phyloP scores from a whole-genome alignment of 2,329 filamentous ascomycete species.

The Pseudogymnoascus pannorum region DNA sequence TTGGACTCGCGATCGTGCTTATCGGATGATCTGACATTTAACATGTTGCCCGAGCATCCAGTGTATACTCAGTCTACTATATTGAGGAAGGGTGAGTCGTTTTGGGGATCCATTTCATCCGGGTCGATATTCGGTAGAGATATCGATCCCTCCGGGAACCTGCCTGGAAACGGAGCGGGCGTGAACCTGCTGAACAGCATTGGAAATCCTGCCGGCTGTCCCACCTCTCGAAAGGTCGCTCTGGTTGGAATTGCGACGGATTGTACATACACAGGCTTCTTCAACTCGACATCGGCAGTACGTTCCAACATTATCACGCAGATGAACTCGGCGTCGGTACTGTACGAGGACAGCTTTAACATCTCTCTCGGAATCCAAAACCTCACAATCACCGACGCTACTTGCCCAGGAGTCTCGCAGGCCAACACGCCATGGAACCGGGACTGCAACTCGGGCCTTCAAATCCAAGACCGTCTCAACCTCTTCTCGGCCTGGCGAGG shows the following conservation, averaged over 20 bases:
- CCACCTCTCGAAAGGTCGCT: slow-evolving; percentile 82
- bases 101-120: slow-evolving; percentile 55
- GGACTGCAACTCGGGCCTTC: slow-evolving; percentile 53
- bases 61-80: slow-evolving; percentile 41
- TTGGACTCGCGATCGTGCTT: slow-evolving; percentile 49
- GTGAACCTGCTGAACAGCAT: slow-evolving; percentile 74
- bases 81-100: slow-evolving; percentile 41
- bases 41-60: slow-evolving; percentile 64
- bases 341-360: slow-evolving; percentile 91
- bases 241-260: slow-evolving; percentile 88
- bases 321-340: slow-evolving; percentile 77
- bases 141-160: slow-evolving; percentile 52
- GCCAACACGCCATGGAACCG: slow-evolving; percentile 76
- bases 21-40: slow-evolving; percentile 73
- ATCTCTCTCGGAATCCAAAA: slow-evolving; percentile 88
- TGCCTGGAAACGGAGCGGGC: slow-evolving; percentile 67
- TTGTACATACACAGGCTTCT: slow-evolving; percentile 73
- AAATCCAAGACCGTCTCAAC: slow-evolving; percentile 73
- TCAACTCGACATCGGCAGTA: slow-evolving; percentile 58
- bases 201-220: slow-evolving; percentile 77
- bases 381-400: slow-evolving; percentile 65
- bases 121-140: slow-evolving; percentile 66
- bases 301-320: slow-evolving; percentile 70
- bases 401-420: slow-evolving; percentile 65
- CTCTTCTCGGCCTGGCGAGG: slow-evolving; percentile 87